A percentile compares a stretch with the other conserved stretches of the same genome.
These are phyloP conservation scores for Phylloporus sp. DNA, from an alignment of 768 basidiomycete species.

Conservation along the genomic window DNA sequence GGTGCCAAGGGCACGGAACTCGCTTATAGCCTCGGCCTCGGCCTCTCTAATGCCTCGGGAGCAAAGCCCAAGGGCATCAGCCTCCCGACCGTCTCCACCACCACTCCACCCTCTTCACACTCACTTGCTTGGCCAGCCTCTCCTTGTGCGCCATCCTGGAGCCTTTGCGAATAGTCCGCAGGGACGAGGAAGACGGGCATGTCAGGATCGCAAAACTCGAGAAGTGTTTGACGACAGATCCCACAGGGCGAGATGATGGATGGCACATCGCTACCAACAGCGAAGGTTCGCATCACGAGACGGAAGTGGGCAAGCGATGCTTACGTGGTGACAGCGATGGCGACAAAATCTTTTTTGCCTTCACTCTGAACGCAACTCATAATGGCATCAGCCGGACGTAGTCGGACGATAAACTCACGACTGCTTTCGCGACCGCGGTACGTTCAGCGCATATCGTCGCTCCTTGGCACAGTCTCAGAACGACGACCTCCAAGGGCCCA, in stretches of 20 bases:
- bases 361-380: neutral
- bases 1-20: no score
- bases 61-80: neutral
- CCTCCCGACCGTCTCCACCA: neutral
- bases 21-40: neutral
- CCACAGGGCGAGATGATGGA: neutral
- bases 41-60: neutral
- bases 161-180: neutral
- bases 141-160: neutral
- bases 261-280: neutral
- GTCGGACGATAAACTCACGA: neutral
- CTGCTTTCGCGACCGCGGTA: neutral
- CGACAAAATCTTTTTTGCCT: neutral
- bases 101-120: neutral
- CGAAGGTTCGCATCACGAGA: neutral
- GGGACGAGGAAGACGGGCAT: neutral
- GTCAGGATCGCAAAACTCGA: neutral
- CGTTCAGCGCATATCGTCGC: neutral
- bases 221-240: neutral
- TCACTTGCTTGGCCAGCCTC: neutral
- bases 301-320: neutral
- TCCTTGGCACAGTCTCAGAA: neutral
- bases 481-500: neutral
- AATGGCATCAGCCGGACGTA: neutral
- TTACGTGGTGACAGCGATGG: neutral